Conservation (phyloP, 495 filamentous ascomycete species). For the Glutinoglossum americanum region DNA sequence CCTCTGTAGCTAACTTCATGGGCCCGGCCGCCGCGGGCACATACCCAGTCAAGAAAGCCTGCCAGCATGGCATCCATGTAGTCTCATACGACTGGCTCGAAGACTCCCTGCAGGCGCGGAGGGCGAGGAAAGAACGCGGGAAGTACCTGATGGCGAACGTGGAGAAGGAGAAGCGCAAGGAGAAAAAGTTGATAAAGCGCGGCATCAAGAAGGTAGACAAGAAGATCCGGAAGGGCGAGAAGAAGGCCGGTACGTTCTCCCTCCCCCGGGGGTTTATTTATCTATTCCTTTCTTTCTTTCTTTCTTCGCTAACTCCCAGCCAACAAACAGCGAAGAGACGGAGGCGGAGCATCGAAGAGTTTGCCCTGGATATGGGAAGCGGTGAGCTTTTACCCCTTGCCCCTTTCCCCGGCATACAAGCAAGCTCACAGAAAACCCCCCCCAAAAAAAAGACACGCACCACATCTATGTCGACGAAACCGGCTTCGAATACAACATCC, state of each 20-base stretch:
- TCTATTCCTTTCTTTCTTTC: conserved; percentile 1
- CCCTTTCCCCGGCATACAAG: background rate
- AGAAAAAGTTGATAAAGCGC: conserved; percentile 9
- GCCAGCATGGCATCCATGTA: conserved; percentile 24
- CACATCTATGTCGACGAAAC: conserved; percentile 26
- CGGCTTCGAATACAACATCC: conserved; percentile 27
- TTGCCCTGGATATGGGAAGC: background rate
- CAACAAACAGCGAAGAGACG: background rate
- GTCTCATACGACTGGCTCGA: conserved; percentile 42
- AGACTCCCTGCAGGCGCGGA: conserved; percentile 22
- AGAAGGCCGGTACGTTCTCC: conserved; percentile 1
- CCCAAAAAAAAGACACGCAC: conserved; percentile 19
- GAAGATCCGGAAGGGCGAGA: conserved; percentile 13
- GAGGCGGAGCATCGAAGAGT: background rate
- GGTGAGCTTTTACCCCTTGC: background rate
- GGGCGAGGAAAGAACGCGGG: conserved; percentile 18
- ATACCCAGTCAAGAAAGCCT: conserved; percentile 28
- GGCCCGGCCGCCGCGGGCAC: no score
- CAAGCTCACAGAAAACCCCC: background rate
- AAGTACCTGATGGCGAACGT: conserved; percentile 25
- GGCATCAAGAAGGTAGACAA: conserved; percentile 8
- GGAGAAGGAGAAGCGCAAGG: conserved; percentile 13
- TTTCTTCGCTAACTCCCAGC: background rate
- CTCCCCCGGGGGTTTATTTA: background rate
- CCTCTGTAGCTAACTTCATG: background rate